Base-by-base conservation (phyloP, 1,284 basidiomycete species). In the Ustilago curta region DNA sequence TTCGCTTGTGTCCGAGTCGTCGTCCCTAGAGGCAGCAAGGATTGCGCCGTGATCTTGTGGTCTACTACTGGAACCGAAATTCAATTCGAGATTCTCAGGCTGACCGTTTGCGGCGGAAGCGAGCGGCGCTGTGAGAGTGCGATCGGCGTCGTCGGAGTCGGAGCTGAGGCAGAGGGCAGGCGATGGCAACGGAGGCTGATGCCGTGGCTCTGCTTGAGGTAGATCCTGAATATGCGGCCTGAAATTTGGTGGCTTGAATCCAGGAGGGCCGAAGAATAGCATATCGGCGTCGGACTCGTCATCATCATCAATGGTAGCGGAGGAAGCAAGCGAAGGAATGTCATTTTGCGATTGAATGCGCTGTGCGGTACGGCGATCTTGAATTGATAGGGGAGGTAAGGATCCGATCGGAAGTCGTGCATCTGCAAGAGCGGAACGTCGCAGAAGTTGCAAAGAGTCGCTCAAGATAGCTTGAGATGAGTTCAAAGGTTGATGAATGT, bases 191-290 rank as follows among this genome's bases (percentile, higher is more conserved):
- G 8, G 7, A 21, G n/a, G 52, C 21, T 29, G 23, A 5, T 35
- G 12, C 18, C 21, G 8, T 40, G 2, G 1, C 7, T 19, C 35
- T 16, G 23, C 14, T 16, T 35, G 51, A 21, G 18, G n/a, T 18
- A 19, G 1, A 19, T 18, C 7, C 11, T 8, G 56, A 8, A 19
- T 29, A 9, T 37, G 18, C 16, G 19, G 19, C 8, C 16, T 16
- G 21, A 6, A 12, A 5, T 3, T 8, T 8, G 59, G 59, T 7
- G 47, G 25, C 7, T 45, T 23, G 3, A 44, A 25, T 1, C 59
- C 66, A 7, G 59, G 59, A 14, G 47, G 59, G 9, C 59, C 59
- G n/a, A 62, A 62, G 27, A 69, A 58, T 14, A 59, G 11, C 51
- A 62, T 45, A 14, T 61, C 50, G 3, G 31, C 8, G 29, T 49